Base-by-base conservation (phyloP, 2,329 filamentous ascomycete genomes). In the Xylaria sp. region DNA sequence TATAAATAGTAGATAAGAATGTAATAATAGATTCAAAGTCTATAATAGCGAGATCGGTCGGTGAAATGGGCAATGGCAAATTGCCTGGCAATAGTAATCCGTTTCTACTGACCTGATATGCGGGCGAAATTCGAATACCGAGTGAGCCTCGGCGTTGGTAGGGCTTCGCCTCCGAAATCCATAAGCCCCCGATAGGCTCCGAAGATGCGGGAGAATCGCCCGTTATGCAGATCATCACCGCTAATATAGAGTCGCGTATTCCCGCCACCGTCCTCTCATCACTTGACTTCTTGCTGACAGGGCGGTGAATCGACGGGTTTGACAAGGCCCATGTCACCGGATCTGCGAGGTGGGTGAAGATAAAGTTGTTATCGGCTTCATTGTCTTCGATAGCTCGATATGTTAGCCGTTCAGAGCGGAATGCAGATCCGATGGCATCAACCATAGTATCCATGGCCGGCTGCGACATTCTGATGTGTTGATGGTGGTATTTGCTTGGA, bases 311-410 rank as follows among this genome's bases (percentile, higher is more conserved):
- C 11, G 58, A 17, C 13, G 65, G 58, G 71, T 68, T 5, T 31
- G 57, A 40, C 15, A 75, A 65, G 20, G 65, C 65, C 17, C 59
- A 46, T 26, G 59, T 61, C 28, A 72, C 57, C 5, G 75, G 71
- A 48, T 78, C 75, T 40, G 33, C 40, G 5, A 70, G 38, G 26
- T 73, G 66, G 3, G 51, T 46, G 61, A 65, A 74, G 9, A 76
- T 26, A 31, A 69, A 74, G 38, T 26, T 51, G n/a, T 68, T 72
- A 46, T 77, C 73, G 1, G 48, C 63, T 3, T 74, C 72, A 58
- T 69, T 71, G 17, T 77, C 68, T 63, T 76, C 74, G 20, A 74
- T 68, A 6, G 73, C 69, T 17, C 75, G 73, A 63, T 71, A 78
- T 31, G 73, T 20, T 15, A 79, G 74, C 17, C 76, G 71, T 13